Base-by-base conservation (phyloP, 2,329 filamentous ascomycete genomes). In the Colletotrichum sp. region DNA sequence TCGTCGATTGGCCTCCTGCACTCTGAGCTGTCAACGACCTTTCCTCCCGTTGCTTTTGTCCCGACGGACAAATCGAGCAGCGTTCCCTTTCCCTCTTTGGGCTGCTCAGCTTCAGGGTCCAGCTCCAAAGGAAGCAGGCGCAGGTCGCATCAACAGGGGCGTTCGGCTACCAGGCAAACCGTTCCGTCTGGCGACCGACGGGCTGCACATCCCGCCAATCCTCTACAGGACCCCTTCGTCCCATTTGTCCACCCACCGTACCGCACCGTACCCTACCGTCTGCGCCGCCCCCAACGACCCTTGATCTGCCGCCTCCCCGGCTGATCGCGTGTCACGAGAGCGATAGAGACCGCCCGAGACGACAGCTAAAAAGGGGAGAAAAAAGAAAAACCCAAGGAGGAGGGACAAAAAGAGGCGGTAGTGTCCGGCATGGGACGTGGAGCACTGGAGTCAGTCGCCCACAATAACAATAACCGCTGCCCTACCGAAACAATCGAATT, bases 321-420 rank as follows among this genome's bases (percentile, higher is more conserved):
- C 44, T 69, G 70, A 74, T 76, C 74, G 74, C 64, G 55, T 76
- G 73, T 76, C 70, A 74, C 69, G 57, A 69, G 71, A 73, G 55
- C 57, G 32, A 69, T 49, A 57, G 49, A 65, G 55, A 64, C 70
- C 57, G 59, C 36, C 32, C n/a, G 18, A 64, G 28, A 30, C 44
- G 39, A 65, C 39, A 15, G 28, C 21, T 28, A 16, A 57, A 57
- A 36, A 30, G 30, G 49, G 28, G 26, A 73, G 34, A 39, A 69
- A 60, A 59, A 60, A 49, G 34, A 49, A 69, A 64, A 64, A 8
- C 15, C 8, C 16, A 39, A 15, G 66, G 6, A 34, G 30, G 44
- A 49, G n/a, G 44, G 44, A 49, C 44, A 21, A 49, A 49, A 62
- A 34, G 24, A 62, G 59, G 59, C 59, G 36, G 39, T 10, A 44